phyloP scores from a whole-genome alignment of 2,329 filamentous ascomycete species.

The Stagonosporopsis vannaccii region DNA sequence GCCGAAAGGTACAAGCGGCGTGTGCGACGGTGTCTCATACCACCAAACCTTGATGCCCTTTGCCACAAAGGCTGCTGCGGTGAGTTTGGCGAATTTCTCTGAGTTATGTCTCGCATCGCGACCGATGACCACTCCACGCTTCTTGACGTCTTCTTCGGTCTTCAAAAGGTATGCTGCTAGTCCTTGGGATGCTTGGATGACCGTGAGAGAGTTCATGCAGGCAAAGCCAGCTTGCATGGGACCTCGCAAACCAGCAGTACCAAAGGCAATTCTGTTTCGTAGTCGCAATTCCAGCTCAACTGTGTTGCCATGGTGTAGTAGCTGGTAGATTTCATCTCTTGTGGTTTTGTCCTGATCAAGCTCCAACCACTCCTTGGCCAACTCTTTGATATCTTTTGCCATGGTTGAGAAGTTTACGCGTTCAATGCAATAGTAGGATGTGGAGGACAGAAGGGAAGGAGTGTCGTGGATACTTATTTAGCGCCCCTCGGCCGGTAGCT shows the following conservation, averaged over 20 bases:
- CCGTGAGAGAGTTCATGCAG: slow-evolving; percentile 65
- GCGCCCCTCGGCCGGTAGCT: slow-evolving; percentile 8
- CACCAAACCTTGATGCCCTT: slow-evolving; percentile 67
- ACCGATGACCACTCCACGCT: slow-evolving; percentile 65
- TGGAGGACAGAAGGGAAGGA: not conserved
- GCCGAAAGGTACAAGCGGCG: slow-evolving; percentile 68
- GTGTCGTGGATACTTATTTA: slow-evolving; percentile 10
- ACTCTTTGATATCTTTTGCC: slow-evolving; percentile 47
- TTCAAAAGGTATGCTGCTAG: slow-evolving; percentile 65
- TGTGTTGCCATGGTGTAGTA: slow-evolving; percentile 56
- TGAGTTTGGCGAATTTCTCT: slow-evolving; percentile 65
- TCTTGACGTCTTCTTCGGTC: slow-evolving; percentile 52
- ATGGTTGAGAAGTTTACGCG: slow-evolving; percentile 23
- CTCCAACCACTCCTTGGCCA: slow-evolving; percentile 65
- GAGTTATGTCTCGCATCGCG: slow-evolving; percentile 70
- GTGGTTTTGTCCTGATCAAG: slow-evolving; percentile 64
- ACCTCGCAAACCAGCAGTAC: slow-evolving; percentile 68
- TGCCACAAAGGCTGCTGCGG: slow-evolving; percentile 66
- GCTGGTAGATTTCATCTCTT: slow-evolving; percentile 60
- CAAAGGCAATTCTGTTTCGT: slow-evolving; percentile 65
- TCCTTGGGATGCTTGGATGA: slow-evolving; percentile 71
- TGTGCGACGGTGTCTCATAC: slow-evolving; percentile 64
- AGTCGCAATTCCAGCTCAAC: slow-evolving; percentile 62
- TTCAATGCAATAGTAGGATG: not conserved
- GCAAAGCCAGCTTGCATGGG: slow-evolving; percentile 71